Evolutionary conservation across 2,329 filamentous ascomycete species (phyloP), one percentile per base, ranked within the genome.

Genomic region (Claviceps pusilla): DNA sequence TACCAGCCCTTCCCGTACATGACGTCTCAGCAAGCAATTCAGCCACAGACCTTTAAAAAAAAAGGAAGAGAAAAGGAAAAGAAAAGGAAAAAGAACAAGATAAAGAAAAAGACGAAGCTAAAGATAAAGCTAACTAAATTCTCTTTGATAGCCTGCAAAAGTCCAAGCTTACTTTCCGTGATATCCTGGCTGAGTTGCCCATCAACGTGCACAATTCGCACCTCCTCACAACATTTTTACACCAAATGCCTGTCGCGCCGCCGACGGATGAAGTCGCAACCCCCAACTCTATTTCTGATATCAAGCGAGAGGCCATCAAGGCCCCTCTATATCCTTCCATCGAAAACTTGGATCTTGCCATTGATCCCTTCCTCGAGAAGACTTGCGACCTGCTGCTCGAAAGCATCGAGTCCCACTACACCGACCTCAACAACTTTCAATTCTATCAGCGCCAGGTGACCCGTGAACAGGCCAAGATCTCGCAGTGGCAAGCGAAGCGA

Each of bases 361-460:
- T 97, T 71, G 93, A 98, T 69, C 93, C 93, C 37, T 95, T 94
- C 78, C 83, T 98, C 50, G 91, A 97, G 79, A 95, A 96, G 81
- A 95, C 91, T 52, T 95, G 89, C 74, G 91, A 98, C 68, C 82
- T 96, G 61, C 82, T 98, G 55, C 83, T 97, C 59, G 93, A 98
- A 67, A 89, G 86, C 76, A 95, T 98, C 69, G 93, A 98, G 77
- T 86, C 86, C 54, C 93, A 98, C 77, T 93, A 97, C 75, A 95
- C 90, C 57, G 93, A 98, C 73, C 86, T 95, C 69, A 97, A 97
- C 82, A 98, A 98, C 80, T 93, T 94, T 76, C 90, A 96, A 72
- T 82, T 80, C 79, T 96, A 96, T 77, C 89, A 96, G 75, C 83
- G 93, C 65, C 89, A 94, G 66, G 79, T 97, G 55, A 86, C 84